Evolutionary conservation across 345 rosid species (phyloP), one percentile per base, ranked within the genome.

Genomic region (Eucalyptus cloeziana): DNA sequence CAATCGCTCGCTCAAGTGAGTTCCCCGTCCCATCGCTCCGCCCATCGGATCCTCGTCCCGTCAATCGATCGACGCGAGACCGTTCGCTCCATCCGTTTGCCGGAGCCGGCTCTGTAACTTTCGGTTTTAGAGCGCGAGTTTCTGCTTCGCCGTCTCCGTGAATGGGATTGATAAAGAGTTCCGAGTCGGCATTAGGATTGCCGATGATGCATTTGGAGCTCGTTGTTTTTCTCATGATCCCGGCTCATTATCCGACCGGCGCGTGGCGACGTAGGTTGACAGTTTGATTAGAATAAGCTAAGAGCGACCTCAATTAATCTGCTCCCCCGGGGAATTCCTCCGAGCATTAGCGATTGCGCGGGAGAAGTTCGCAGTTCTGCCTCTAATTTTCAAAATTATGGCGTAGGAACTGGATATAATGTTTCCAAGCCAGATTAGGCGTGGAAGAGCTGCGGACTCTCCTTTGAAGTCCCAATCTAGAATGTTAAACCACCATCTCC

Each of bases 1-100:
- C 44, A 96, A 97, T 92, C 98, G 99, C 71, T 95, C 96, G 90
- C 98, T 96, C 93, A 94, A 92, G 99, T 91, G 91, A 91, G 90
- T 92, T 56, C 50, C 7, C 19, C 33, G 44, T 50, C 52, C 56
- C 24, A 21, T 52, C 56, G 56, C 56, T 52, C 56, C 22, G 56
- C 56, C 56, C 56, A 0, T 52, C 56, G 56, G 56, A 52, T 52
- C 24, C 10, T 52, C 10, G 56, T 19, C 56, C 56, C 56, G 56
- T 52, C 83, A 21, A 76, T 51, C 49, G 87, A n/a, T 21, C 43
- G 58, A 86, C 31, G 87, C 27, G 58, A 25, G 87, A 86, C n/a
- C 87, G 60, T 16, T 76, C 13, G 25, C 30, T 76, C 83, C 47
- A 76, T 76, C 47, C 85, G 30, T 11, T n/a, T 15, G 21, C 31